These are phyloP conservation scores for Solanum ossicruentum DNA, from an alignment of 257 asterid genomes.

Conservation along the genomic window DNA sequence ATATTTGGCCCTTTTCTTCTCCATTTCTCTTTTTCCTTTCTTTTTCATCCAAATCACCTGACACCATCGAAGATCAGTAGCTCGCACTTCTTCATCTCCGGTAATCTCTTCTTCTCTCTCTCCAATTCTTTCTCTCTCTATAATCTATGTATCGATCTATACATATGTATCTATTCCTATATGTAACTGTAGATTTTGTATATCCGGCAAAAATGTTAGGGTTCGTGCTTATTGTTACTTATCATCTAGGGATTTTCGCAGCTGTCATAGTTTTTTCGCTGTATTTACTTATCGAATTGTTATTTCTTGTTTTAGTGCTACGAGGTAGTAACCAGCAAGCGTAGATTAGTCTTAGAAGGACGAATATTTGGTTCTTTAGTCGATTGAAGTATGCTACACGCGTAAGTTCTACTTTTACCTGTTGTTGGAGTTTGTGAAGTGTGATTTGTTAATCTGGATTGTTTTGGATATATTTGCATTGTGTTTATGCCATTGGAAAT, in stretches of 20 bases:
- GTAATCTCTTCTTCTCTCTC: not conserved
- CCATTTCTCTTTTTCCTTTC: not conserved
- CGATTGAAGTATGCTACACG: not conserved
- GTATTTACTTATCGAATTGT: not conserved
- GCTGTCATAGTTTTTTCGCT: not conserved
- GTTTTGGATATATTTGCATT: not conserved
- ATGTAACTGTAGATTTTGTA: not conserved
- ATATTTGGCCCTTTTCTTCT: not conserved
- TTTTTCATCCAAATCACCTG: not conserved
- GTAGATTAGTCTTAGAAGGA: not conserved
- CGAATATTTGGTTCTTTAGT: not conserved
- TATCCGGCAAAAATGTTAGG: not conserved
- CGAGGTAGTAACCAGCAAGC: not conserved
- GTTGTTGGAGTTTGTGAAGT: not conserved
- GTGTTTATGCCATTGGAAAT: not conserved
- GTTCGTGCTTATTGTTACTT: not conserved
- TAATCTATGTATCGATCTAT: not conserved
- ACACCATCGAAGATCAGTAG: not conserved
- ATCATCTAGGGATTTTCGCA: not conserved
- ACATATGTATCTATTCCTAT: not conserved
- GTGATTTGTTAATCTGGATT: not conserved
- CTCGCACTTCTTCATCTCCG: not conserved
- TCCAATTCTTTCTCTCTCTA: not conserved
- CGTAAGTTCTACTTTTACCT: not conserved
- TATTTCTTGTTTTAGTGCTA: not conserved